phyloP scores from a whole-genome alignment of 371 early-diverging fungal genomes.

The Circinella umbellata region DNA sequence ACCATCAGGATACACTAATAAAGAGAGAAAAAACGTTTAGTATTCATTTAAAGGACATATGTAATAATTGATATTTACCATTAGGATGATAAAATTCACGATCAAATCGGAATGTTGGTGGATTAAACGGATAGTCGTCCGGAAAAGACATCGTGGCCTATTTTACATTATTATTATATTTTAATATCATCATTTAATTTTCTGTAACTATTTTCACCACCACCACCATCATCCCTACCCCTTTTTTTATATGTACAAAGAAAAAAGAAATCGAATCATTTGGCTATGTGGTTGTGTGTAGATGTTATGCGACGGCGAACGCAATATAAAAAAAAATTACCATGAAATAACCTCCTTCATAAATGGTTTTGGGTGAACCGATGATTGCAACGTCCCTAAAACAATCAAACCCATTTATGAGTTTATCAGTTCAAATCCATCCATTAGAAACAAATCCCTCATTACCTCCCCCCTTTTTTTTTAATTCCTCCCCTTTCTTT shows the following conservation, averaged over 20 bases:
- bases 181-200: not conserved
- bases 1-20: conserved; percentile 75
- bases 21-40: not conserved
- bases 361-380: conserved; percentile 84
- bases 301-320: not conserved
- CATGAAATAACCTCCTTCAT: conserved; percentile 92
- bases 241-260: no score
- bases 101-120: conserved; percentile 84
- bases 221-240: not conserved
- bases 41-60: not conserved
- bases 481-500: no score
- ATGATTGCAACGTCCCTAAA: conserved; percentile 83
- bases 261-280: no score
- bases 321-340: conserved; percentile 39
- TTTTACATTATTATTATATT: not conserved
- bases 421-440: no score
- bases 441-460: no score
- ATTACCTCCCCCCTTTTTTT: no score
- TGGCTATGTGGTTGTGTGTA: no score
- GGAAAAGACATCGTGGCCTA: conserved; percentile 65
- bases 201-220: conserved; percentile 35
- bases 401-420: not conserved
- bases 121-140: conserved; percentile 64
- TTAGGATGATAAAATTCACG: conserved; percentile 80
- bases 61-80: conserved; percentile 41